phyloP scores from a whole-genome alignment of 257 asterid genomes.

The Agastache rugosa region DNA sequence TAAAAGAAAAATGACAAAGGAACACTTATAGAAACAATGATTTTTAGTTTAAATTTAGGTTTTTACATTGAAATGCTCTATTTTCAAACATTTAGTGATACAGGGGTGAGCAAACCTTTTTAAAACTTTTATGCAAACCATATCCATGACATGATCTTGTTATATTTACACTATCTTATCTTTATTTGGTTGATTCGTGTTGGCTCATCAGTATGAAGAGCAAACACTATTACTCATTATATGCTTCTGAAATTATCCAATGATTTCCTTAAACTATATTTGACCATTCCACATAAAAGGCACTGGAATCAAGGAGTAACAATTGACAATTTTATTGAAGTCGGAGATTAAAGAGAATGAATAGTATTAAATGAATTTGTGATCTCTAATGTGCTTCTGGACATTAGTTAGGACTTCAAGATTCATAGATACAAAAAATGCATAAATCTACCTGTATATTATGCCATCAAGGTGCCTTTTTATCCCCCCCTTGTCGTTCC shows the following conservation, averaged over 20 bases:
- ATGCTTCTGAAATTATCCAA: not conserved
- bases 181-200: not conserved
- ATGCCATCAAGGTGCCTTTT: not conserved
- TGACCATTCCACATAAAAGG: not conserved
- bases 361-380: not conserved
- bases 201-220: slow-evolving; percentile 17
- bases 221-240: not conserved
- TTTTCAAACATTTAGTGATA: not conserved
- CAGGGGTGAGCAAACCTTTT: not conserved
- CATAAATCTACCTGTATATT: not conserved
- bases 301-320: not conserved
- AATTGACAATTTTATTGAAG: slow-evolving; percentile 2
- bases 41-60: not conserved
- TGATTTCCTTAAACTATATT: not conserved
- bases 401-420: slow-evolving; percentile 18
- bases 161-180: slow-evolving; percentile 6
- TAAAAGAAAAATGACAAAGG: too few species aligned
- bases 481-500: slow-evolving; percentile 8
- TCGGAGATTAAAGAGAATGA: slow-evolving; percentile 12
- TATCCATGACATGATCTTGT: slow-evolving; percentile 18
- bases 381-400: slow-evolving; percentile 8
- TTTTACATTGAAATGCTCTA: not conserved
- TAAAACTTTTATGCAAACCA: slow-evolving; percentile 9
- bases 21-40: not conserved
- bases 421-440: slow-evolving; percentile 17